A percentile compares a stretch with the other conserved stretches of the same genome.
Evolutionary conservation across 306 rosid species (phyloP).

Genomic region (Medicago arabica): DNA sequence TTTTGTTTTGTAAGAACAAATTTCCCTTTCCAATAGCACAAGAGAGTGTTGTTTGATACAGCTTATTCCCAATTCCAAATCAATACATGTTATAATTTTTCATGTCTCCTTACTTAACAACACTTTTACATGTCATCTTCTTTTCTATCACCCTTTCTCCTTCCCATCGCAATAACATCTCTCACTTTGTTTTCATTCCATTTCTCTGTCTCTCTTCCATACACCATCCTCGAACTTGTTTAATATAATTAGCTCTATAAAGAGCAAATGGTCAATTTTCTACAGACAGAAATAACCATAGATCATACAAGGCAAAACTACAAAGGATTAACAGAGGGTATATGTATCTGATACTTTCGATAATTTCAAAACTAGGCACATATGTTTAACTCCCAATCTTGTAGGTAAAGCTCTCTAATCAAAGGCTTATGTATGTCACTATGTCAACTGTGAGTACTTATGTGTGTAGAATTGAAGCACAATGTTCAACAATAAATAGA

Average conservation of each 20-base stretch:
- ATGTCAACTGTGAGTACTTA: background rate
- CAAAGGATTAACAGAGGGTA: background rate
- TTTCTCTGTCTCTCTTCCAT: background rate
- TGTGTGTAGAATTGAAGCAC: background rate
- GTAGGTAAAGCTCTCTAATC: constrained; percentile 5
- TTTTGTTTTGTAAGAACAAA: constrained; percentile 11
- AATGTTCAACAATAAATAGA: background rate
- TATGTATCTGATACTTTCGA: background rate
- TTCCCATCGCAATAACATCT: background rate
- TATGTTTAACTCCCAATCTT: background rate
- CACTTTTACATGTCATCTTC: background rate
- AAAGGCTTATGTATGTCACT: background rate
- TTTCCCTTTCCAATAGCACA: background rate
- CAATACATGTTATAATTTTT: background rate
- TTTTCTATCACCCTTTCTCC: background rate
- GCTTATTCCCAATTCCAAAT: background rate
- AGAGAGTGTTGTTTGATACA: background rate
- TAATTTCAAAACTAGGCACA: constrained; percentile 16
- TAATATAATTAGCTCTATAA: constrained; percentile 1
- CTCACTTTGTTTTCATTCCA: background rate
- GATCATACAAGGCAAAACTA: constrained; percentile 10
- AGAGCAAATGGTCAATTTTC: constrained; percentile 23
- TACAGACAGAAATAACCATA: constrained; percentile 21
- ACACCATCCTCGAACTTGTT: background rate
- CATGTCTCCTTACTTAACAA: background rate